Conservation (phyloP, 768 basidiomycete species). For the Lentinula boryana region DNA sequence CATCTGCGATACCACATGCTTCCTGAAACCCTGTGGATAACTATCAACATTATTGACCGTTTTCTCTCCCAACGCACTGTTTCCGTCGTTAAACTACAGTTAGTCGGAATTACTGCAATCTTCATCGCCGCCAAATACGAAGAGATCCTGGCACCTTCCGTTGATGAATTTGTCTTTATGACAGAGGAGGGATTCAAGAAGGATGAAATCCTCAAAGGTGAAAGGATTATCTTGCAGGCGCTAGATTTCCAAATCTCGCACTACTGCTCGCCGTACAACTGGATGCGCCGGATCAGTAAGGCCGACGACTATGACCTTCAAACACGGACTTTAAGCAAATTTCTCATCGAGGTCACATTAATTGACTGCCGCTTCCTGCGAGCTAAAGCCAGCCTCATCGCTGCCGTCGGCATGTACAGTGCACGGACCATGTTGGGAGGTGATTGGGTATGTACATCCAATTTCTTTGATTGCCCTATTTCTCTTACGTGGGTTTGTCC, state of each 20-base stretch:
- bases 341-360: slow-evolving; percentile 93
- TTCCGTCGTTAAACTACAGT: slow-evolving; percentile 84
- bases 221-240: slow-evolving; percentile 92
- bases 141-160: slow-evolving; percentile 94
- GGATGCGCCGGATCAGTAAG: slow-evolving; percentile 98
- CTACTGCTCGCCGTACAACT: slow-evolving; percentile 98
- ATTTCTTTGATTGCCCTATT: slow-evolving; percentile 20
- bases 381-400: slow-evolving; percentile 89
- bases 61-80: slow-evolving; percentile 88
- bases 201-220: slow-evolving; percentile 97
- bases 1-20: slow-evolving; percentile 99
- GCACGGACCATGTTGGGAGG: slow-evolving; percentile 91
- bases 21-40: slow-evolving; percentile 98
- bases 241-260: slow-evolving; percentile 94
- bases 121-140: slow-evolving; percentile 99
- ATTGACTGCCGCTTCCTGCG: slow-evolving; percentile 90
- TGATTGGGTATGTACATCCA: slow-evolving; percentile 75
- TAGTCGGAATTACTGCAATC: slow-evolving; percentile 98
- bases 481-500: slow-evolving; percentile 13
- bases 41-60: slow-evolving; percentile 93
- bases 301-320: slow-evolving; percentile 99
- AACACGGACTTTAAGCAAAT: slow-evolving; percentile 95
- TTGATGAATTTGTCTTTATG: slow-evolving; percentile 99
- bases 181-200: slow-evolving; percentile 90
- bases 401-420: slow-evolving; percentile 97